Evolutionary conservation across 768 basidiomycete species (phyloP).

Genomic region (Pleurotus pulmonarius): DNA sequence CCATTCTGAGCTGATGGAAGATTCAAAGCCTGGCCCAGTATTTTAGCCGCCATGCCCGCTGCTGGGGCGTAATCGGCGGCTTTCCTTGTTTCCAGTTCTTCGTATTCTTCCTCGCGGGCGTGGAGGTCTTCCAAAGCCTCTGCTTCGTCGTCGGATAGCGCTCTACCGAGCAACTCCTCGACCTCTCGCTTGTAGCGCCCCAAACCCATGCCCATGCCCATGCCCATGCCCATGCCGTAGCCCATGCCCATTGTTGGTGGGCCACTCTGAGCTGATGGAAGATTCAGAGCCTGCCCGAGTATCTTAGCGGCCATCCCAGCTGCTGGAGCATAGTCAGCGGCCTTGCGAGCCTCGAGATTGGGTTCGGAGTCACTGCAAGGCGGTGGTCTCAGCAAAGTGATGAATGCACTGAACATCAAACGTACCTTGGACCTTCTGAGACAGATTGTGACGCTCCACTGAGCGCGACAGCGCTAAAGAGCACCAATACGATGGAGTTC

Average conservation of each 20-base stretch:
- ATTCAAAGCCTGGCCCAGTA: neutral
- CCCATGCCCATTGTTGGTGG: neutral
- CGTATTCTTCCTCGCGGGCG: neutral
- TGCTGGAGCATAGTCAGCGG: slow-evolving; percentile 1
- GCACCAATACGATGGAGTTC: too few relatives aligned
- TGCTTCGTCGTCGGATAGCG: neutral
- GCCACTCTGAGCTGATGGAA: neutral
- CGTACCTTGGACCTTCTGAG: too few relatives aligned
- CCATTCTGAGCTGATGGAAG: neutral
- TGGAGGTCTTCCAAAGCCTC: neutral
- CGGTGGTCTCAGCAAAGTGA: too few relatives aligned
- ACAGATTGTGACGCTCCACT: too few relatives aligned
- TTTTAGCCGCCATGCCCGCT: neutral
- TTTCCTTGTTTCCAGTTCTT: neutral
- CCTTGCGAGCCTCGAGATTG: neutral
- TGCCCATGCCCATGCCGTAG: neutral
- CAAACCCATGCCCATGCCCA: neutral
- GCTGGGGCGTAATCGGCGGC: slow-evolving; percentile 2
- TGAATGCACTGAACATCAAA: too few relatives aligned
- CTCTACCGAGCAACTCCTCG: neutral
- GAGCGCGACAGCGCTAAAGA: too few relatives aligned
- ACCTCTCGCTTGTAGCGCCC: neutral
- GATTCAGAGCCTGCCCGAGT: neutral
- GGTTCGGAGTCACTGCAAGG: too few relatives aligned
- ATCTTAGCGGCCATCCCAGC: slow-evolving; percentile 1